A percentile compares a stretch with the other conserved stretches of the same genome.
Conservation (phyloP, 2,329 filamentous ascomycete species). For the Orbilia oligospora region DNA sequence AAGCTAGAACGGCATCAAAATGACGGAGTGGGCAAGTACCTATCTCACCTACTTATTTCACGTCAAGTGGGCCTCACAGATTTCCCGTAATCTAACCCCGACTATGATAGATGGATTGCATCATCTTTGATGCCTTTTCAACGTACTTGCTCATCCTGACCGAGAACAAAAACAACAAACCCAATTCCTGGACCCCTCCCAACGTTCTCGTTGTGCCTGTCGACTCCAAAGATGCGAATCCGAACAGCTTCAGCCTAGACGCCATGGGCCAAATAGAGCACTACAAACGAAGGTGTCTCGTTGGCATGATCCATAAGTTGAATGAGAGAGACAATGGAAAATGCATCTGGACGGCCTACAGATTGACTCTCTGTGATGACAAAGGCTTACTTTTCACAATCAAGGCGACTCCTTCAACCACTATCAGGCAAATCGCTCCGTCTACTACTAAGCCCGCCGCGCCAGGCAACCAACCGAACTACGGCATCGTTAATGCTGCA, state of each 20-base stretch:
- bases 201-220: not conserved
- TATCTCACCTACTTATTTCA: not conserved
- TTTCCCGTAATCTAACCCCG: not conserved
- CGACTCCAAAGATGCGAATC: not conserved
- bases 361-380: not conserved
- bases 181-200: not conserved
- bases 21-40: not conserved
- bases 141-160: not conserved
- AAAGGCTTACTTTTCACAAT: not conserved
- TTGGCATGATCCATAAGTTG: not conserved
- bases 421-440: not conserved
- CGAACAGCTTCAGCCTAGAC: not conserved
- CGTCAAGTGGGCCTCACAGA: not conserved
- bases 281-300: not conserved
- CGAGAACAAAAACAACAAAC: not conserved
- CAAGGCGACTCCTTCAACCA: not conserved
- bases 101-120: not conserved
- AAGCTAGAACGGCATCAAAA: not conserved
- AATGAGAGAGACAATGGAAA: slow-evolving; percentile 4
- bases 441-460: too few relatives aligned
- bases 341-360: slow-evolving; percentile 2
- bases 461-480: not conserved
- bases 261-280: not conserved
- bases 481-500: not conserved
- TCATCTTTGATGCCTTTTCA: not conserved